These are phyloP conservation scores for Exophiala xenobiotica DNA, from an alignment of 2,329 filamentous ascomycete genomes.

Conservation along the genomic window DNA sequence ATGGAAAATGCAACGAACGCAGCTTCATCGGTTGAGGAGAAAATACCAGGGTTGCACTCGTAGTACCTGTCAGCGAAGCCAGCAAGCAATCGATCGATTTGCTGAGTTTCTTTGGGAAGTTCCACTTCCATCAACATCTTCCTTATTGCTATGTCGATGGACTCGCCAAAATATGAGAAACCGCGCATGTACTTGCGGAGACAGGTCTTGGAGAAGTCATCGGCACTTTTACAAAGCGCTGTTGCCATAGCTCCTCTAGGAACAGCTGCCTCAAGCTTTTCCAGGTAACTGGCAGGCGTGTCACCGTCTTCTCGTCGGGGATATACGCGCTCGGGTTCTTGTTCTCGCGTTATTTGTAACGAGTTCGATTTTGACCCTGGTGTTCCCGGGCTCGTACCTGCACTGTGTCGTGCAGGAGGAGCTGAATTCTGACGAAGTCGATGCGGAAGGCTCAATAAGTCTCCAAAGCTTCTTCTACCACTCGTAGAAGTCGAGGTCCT, in stretches of 20 bases:
- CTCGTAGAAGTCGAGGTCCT: conserved; percentile 78
- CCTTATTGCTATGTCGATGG: conserved; percentile 95
- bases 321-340: conserved; percentile 56
- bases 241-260: conserved; percentile 81
- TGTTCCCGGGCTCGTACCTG: conserved; percentile 59
- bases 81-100: conserved; percentile 91
- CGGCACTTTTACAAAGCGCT: conserved; percentile 79
- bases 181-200: conserved; percentile 92
- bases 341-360: conserved; percentile 71
- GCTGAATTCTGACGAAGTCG: conserved; percentile 82
- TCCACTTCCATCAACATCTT: conserved; percentile 97
- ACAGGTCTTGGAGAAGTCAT: conserved; percentile 78
- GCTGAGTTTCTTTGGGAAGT: conserved; percentile 93
- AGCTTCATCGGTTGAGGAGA: conserved; percentile 70
- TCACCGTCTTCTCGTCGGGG: conserved; percentile 84
- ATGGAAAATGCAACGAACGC: conserved; percentile 98
- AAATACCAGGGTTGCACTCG: conserved; percentile 97
- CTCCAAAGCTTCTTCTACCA: conserved; percentile 90
- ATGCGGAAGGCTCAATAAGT: conserved; percentile 72
- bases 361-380: conserved; percentile 82
- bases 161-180: conserved; percentile 93
- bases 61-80: conserved; percentile 96
- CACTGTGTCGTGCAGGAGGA: conserved; percentile 64
- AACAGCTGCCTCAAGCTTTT: conserved; percentile 75
- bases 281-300: conserved; percentile 83